A percentile compares a stretch with the other conserved stretches of the same genome.
Evolutionary conservation across 2,329 filamentous ascomycete genomes (phyloP).

Genomic region (Colletotrichum truncatum): DNA sequence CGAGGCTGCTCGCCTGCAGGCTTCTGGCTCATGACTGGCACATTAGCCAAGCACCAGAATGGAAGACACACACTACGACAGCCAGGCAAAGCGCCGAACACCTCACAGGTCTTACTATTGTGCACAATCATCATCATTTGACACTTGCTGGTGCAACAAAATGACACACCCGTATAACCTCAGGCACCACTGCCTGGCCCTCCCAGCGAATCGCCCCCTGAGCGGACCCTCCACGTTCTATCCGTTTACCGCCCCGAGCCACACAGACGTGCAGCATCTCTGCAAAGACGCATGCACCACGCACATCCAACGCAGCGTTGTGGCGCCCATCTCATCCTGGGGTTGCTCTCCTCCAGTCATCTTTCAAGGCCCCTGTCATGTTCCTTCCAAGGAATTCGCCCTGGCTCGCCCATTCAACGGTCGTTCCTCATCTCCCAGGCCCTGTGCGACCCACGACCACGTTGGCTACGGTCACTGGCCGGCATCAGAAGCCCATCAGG

Average conservation of each 20-base stretch:
- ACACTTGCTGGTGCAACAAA: background rate
- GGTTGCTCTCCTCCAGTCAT: conserved; percentile 4
- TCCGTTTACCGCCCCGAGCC: conserved; percentile 28
- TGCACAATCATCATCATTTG: background rate
- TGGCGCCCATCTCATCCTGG: conserved; percentile 4
- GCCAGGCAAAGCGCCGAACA: background rate
- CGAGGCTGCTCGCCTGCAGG: conserved; percentile 41
- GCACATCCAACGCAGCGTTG: conserved; percentile 27
- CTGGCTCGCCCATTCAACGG: conserved; percentile 27
- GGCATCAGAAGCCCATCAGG: conserved; percentile 5
- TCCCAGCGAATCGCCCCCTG: conserved; percentile 20
- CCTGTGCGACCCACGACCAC: conserved; percentile 31
- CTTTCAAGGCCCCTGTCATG: background rate
- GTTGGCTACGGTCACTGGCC: conserved; percentile 30
- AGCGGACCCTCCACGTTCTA: conserved; percentile 17
- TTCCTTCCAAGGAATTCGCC: background rate
- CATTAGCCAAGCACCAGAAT: background rate
- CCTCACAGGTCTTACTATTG: background rate
- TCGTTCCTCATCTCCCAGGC: conserved; percentile 29
- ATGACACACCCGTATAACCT: conserved; percentile 15
- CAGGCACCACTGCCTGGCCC: conserved; percentile 28
- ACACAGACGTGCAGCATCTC: conserved; percentile 21
- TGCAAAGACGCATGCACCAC: conserved; percentile 20
- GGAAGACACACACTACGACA: background rate
- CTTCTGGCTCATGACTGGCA: background rate